These are phyloP conservation scores for Coemansia sp. DNA, from an alignment of 192 early-diverging fungal genomes.

Conservation along the genomic window DNA sequence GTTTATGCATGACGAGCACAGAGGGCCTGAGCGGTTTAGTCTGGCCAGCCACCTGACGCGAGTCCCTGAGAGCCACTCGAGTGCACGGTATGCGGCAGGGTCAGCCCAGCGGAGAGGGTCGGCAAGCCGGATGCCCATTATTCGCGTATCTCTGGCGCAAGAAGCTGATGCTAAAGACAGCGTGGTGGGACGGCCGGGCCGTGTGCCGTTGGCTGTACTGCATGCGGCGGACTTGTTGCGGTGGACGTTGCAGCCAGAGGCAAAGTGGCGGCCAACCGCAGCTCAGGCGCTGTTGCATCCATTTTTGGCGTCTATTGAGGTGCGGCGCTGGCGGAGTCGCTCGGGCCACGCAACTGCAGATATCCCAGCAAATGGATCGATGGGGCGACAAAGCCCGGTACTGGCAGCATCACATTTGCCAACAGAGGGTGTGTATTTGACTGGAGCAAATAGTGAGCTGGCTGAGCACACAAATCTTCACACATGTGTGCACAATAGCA, in stretches of 20 bases:
- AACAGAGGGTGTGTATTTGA: background rate
- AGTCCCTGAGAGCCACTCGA: slow-evolving; percentile 19
- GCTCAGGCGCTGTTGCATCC: slow-evolving; percentile 59
- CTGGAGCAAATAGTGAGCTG: background rate
- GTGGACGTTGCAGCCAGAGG: slow-evolving; percentile 59
- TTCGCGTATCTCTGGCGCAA: background rate
- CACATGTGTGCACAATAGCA: slow-evolving; percentile 5
- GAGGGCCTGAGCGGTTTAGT: background rate
- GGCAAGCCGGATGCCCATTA: slow-evolving; percentile 6
- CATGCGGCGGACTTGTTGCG: slow-evolving; percentile 66
- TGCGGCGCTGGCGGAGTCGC: slow-evolving; percentile 15
- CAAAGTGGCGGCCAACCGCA: slow-evolving; percentile 59
- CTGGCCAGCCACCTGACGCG: slow-evolving; percentile 4
- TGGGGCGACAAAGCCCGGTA: background rate
- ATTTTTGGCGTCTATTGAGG: slow-evolving; percentile 47
- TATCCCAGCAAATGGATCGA: background rate
- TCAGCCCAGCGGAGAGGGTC: slow-evolving; percentile 3
- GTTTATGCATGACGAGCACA: slow-evolving; percentile 5
- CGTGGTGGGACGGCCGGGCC: slow-evolving; percentile 15
- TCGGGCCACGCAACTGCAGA: background rate
- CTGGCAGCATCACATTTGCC: background rate
- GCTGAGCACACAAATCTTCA: background rate
- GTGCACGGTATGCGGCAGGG: slow-evolving; percentile 13
- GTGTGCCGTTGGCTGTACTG: slow-evolving; percentile 55
- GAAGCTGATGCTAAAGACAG: background rate